Percentiles rank a stretch among this genome's conserved stretches.
Evolutionary conservation across 768 basidiomycete genomes (phyloP).

Genomic region (Artomyces pyxidatus): DNA sequence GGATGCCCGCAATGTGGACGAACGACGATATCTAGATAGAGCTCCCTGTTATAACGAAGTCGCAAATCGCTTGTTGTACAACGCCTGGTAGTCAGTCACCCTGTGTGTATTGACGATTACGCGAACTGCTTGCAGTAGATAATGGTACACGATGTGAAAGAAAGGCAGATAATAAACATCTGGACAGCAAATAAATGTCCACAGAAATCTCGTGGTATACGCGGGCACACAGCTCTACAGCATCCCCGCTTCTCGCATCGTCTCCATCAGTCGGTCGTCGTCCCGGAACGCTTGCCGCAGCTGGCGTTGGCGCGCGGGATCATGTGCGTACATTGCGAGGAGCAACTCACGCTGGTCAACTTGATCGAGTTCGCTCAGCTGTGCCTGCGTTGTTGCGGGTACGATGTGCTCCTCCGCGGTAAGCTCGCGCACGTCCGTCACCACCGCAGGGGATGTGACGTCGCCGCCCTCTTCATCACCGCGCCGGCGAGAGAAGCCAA

Average conservation of each 20-base stretch:
- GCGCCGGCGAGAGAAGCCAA: conserved; percentile 19
- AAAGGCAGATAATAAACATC: not conserved
- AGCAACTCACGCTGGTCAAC: conserved; percentile 28
- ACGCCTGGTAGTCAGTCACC: not conserved
- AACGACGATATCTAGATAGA: conserved; percentile 33
- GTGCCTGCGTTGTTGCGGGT: conserved; percentile 9
- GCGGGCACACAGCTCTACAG: conserved; percentile 27
- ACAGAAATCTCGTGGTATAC: not conserved
- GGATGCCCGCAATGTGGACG: conserved; percentile 49
- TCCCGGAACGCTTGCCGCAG: conserved; percentile 39
- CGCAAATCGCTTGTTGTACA: not conserved
- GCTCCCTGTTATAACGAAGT: too few species aligned
- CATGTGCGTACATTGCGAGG: conserved; percentile 32
- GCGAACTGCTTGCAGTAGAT: not conserved
- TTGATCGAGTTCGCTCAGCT: conserved; percentile 12
- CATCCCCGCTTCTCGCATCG: conserved; percentile 58
- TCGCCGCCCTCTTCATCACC: conserved; percentile 1
- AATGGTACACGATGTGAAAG: not conserved
- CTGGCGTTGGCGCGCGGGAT: conserved; percentile 35
- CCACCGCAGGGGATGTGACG: conserved; percentile 4
- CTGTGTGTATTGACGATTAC: not conserved
- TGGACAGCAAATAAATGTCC: not conserved
- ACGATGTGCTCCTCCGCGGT: conserved; percentile 5
- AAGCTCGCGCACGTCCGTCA: not conserved
- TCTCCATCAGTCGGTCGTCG: conserved; percentile 50